Conservation (phyloP, 306 rosid species). For the Elaeagnus macrophylla region DNA sequence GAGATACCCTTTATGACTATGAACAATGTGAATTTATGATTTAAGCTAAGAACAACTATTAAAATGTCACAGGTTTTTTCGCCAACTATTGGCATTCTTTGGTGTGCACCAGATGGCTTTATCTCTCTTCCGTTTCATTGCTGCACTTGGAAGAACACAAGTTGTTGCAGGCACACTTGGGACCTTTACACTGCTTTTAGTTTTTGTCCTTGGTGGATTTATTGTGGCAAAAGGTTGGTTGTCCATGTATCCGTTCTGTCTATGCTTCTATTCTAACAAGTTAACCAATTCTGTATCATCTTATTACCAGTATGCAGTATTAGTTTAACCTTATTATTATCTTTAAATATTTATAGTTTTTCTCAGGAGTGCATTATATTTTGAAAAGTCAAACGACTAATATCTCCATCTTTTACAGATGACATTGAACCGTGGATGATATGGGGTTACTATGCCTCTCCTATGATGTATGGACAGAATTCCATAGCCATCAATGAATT, state of each 20-base stretch:
- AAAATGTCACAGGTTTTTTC: constrained; percentile 43
- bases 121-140: constrained; percentile 70
- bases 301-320: not conserved
- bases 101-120: constrained; percentile 71
- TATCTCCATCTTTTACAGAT: constrained; percentile 24
- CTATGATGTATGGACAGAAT: constrained; percentile 88
- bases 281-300: not conserved
- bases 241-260: not conserved
- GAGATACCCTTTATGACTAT: too few species aligned
- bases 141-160: constrained; percentile 69
- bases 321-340: not conserved
- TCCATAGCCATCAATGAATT: constrained; percentile 78
- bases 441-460: constrained; percentile 78
- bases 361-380: too few species aligned
- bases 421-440: constrained; percentile 64
- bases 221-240: constrained; percentile 59
- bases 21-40: too few species aligned
- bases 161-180: constrained; percentile 57
- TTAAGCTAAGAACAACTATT: too few species aligned
- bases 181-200: constrained; percentile 47
- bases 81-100: constrained; percentile 75
- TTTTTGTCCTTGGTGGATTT: constrained; percentile 85
- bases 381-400: too few species aligned
- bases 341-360: not conserved
- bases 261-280: too few species aligned